Base-by-base conservation (phyloP, 2,329 filamentous ascomycete species). In the Cordyceps farinosa region DNA sequence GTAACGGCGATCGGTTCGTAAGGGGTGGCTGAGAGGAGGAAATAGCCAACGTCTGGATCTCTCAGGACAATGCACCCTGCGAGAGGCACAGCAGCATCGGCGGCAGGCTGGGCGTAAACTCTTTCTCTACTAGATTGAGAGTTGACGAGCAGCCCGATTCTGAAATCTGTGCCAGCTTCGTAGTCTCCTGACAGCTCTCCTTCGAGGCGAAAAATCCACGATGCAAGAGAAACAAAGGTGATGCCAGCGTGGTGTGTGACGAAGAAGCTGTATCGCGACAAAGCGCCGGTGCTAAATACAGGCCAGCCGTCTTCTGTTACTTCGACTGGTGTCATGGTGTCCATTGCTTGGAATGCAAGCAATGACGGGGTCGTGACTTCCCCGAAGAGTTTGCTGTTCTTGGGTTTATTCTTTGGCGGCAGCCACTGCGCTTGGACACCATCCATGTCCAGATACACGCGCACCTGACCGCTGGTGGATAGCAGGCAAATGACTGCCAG, bases 381-480 rank as follows among this genome's bases (percentile, higher is more conserved):
- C 2, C 75, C 75, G 22, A 75, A 66, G 11, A 80, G 70, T 11
- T 76, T 75, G n/a, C 75, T 73, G 44, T 77, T 65, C 68, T 77
- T 83, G 1, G 78, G 79, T 68, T 81, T 86, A 68, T 76, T 79
- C 63, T 80, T 83, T 7, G 84, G 83, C 1, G 84, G 84, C 27
- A 89, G 75, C 86, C 86, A 89, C 70, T 87, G 83, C n/a, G 86
- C 86, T 70, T 88, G 82, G 17, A 88, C 80, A 1, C 85, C 85
- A 10, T 87, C 82, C 2, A 86, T 68, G 67, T 89, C 86, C 13
- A 89, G 76, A 67, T 85, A 88, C 44, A 89, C 77, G 50, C 84
- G 81, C 62, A 88, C 76, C 69, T 84, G 84, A 3, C 86, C 86
- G 67, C 83, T 87, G 3, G 81, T 84, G 1, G 85, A 85, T 1